Base-by-base conservation (phyloP, 116 monocot genomes). In the Phalaenopsis hybrid region DNA sequence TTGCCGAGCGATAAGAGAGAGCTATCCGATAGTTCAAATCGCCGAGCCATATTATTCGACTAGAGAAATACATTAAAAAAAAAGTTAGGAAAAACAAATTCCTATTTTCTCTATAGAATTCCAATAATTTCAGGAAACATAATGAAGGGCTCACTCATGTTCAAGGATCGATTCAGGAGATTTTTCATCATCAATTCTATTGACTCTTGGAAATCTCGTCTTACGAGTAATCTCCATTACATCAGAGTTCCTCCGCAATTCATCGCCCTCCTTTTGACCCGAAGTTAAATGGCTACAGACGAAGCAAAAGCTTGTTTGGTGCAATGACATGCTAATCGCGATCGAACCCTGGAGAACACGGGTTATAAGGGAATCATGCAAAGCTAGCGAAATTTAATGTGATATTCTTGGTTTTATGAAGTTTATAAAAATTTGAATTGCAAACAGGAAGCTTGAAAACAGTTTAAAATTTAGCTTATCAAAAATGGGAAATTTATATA, bases 11-110 rank as follows among this genome's bases (percentile, higher is more conserved):
- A 81, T 92, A 92, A 2, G 92, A 89, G 68, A 92, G 89, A 67
- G 92, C 89, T n/a, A 92, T 88, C 4, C 92, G 88, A 78, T 92
- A 92, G 52, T 92, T 92, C 85, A 92, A 81, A 88, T 92, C 92
- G 10, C 92, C 92, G 18, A 92, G 92, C 92, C 92, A 92, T 75
- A 92, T 89, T 65, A 92, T 86, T 61, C 89, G 92, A 67, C 92
- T 92, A 82, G 33, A 79, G 74, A 65, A 77, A 81, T 58, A 74
- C 12, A 65, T 44, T 23, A 44, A 59, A 57, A 76, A 18, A 48
- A 74, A n/a, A n/a, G 45, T 44, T 20, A n/a, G 46, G 17, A 44
- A 6, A 75, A 17, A 37, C 0, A 37, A 2, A 37, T 23, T 77
- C 41, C 13, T 50, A 16, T 31, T 12, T 51, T 0, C 51, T 52